These are phyloP conservation scores for Aspergillus chevalieri DNA, from an alignment of 2,329 filamentous ascomycete genomes.

Conservation along the genomic window DNA sequence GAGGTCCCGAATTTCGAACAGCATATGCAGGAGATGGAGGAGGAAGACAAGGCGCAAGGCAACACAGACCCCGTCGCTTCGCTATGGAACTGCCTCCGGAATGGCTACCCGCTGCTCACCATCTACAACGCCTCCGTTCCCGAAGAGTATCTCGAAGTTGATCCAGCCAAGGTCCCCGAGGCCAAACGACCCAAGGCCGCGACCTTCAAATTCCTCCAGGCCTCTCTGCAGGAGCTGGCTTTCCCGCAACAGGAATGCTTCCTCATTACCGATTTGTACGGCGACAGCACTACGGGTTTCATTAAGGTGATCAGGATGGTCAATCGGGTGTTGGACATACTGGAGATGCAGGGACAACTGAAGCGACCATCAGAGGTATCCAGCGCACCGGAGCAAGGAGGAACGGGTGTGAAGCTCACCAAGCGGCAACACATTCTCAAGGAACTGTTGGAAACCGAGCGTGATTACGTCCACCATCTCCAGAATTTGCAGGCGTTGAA, in stretches of 20 bases:
- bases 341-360: conserved; percentile 72
- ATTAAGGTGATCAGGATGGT: conserved; percentile 95
- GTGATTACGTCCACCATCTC: conserved; percentile 95
- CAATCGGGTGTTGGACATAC: conserved; percentile 82
- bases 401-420: conserved; percentile 50
- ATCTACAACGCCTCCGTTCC: conserved; percentile 85
- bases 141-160: conserved; percentile 60
- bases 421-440: conserved; percentile 83
- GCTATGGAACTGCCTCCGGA: conserved; percentile 79
- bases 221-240: conserved; percentile 74
- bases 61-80: conserved; percentile 78
- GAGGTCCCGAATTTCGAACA: conserved; percentile 78
- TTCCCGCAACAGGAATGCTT: conserved; percentile 80
- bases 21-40: conserved; percentile 65
- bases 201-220: conserved; percentile 87
- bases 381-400: conserved; percentile 41
- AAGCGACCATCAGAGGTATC: conserved; percentile 51
- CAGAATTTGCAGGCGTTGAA: conserved; percentile 92
- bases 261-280: conserved; percentile 83
- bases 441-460: conserved; percentile 88
- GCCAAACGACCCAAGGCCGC: conserved; percentile 78
- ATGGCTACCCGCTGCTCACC: conserved; percentile 74
- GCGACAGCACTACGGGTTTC: conserved; percentile 92
- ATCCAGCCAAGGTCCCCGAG: conserved; percentile 57
- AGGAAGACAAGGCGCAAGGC: conserved; percentile 57